phyloP scores from a whole-genome alignment of 2,329 filamentous ascomycete genomes.

The Aspergillus aculeatinus region DNA sequence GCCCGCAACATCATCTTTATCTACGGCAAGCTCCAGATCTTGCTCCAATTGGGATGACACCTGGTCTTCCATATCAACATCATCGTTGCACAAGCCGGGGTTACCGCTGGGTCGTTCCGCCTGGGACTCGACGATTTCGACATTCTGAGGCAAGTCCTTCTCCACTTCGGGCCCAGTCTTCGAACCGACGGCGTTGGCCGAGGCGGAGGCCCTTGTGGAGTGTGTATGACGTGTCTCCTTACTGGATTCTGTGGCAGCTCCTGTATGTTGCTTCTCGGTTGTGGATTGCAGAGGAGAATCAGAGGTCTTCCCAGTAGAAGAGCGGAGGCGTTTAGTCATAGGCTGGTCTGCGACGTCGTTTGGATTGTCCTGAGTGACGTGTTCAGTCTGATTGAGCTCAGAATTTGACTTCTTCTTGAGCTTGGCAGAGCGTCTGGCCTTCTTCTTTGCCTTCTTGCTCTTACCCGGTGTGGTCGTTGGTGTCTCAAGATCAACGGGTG shows the following conservation, averaged over 20 bases:
- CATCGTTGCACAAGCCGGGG: conserved; percentile 39
- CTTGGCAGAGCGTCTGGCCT: conserved; percentile 12
- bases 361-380: not conserved
- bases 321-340: conserved; percentile 23
- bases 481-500: not conserved
- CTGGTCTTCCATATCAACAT: conserved; percentile 45
- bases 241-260: conserved; percentile 5
- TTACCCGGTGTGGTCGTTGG: conserved; percentile 4
- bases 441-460: conserved; percentile 16
- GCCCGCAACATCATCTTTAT: conserved; percentile 23
- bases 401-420: conserved; percentile 5
- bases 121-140: not conserved
- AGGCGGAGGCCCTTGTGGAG: not conserved
- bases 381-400: not conserved
- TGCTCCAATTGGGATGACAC: conserved; percentile 48
- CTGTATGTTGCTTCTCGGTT: not conserved
- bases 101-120: conserved; percentile 21
- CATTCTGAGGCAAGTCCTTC: not conserved
- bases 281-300: conserved; percentile 5
- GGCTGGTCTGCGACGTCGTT: not conserved
- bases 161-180: not conserved
- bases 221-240: not conserved
- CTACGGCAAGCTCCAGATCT: conserved; percentile 42
- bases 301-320: conserved; percentile 21
- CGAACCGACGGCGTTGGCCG: not conserved